Conservation (phyloP, 768 basidiomycete species). For the Tricholoma flavovirens region DNA sequence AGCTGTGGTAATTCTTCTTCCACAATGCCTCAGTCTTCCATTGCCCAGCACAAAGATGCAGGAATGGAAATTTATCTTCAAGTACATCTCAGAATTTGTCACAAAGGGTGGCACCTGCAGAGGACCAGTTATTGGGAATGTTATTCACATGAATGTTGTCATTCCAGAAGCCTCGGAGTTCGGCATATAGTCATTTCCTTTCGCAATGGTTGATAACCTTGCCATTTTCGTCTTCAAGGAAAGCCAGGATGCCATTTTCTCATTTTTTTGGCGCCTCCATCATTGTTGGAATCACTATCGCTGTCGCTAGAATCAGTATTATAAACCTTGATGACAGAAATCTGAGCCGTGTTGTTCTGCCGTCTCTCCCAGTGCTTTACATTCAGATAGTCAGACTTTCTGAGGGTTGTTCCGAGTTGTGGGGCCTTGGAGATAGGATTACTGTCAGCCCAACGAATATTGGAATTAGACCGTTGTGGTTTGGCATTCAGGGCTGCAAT, state of each 20-base stretch:
- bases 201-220: neutral
- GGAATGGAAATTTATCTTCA: neutral
- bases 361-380: no score
- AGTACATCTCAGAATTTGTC: neutral
- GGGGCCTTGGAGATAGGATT: neutral
- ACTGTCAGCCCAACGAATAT: neutral
- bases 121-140: neutral
- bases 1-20: slow-evolving; percentile 1
- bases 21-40: neutral
- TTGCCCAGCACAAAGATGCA: neutral
- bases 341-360: neutral
- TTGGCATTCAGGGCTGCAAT: neutral
- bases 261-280: neutral
- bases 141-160: neutral
- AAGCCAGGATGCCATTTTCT: neutral
- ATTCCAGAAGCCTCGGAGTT: neutral
- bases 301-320: neutral
- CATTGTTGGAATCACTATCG: neutral
- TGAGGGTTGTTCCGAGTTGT: neutral
- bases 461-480: neutral
- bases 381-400: neutral
- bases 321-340: neutral
- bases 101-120: neutral
- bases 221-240: neutral
- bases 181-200: neutral